Conservation (phyloP, 1,284 basidiomycete genomes). For the Golubevia sp. region DNA sequence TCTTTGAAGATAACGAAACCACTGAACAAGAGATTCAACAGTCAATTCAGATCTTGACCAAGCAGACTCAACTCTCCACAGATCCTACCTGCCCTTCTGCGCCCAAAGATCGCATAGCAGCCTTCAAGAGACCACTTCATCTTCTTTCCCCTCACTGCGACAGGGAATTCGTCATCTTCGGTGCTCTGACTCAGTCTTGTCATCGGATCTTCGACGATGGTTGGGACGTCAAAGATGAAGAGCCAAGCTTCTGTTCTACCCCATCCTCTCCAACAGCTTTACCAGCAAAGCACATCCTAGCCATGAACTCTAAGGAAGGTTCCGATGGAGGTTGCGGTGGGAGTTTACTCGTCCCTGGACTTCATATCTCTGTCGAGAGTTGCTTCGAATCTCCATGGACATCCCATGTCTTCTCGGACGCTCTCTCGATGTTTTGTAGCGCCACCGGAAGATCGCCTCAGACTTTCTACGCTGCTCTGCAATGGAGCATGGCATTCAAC, state of each 20-base stretch:
- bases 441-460: not conserved
- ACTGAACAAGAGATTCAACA: too few species aligned
- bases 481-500: not conserved
- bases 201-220: not conserved
- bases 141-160: not conserved
- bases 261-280: not conserved
- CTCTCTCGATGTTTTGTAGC: not conserved
- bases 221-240: not conserved
- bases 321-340: not conserved
- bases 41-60: too few species aligned
- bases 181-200: not conserved
- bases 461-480: not conserved
- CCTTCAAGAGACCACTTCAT: not conserved
- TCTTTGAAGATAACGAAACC: too few species aligned
- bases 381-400: not conserved
- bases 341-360: not conserved
- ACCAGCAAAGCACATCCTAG: not conserved
- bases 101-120: not conserved
- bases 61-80: too few species aligned
- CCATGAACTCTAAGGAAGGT: not conserved
- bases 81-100: too few species aligned
- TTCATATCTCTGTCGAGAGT: not conserved
- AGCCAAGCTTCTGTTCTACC: not conserved
- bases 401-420: not conserved
- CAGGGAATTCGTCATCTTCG: not conserved